Percentiles rank a stretch among this genome's conserved stretches.
Conservation (phyloP, 306 rosid genomes). For the Castanea sativa region DNA sequence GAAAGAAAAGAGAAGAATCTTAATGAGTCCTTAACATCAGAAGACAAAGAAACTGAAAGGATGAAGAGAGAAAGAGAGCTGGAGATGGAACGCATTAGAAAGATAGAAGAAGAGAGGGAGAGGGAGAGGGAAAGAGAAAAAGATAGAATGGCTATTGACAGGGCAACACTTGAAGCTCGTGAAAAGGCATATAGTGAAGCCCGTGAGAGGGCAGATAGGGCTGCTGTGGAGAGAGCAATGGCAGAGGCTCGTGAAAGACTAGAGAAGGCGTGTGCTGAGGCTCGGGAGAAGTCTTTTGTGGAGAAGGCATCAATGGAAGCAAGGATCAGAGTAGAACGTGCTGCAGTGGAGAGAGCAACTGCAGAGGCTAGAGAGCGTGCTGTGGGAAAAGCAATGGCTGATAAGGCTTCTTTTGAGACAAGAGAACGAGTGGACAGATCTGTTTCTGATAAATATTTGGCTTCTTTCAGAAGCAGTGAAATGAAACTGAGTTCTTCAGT, state of each 20-base stretch:
- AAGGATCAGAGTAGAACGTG: constrained; percentile 83
- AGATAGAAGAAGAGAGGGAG: constrained; percentile 81
- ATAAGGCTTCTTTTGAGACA: constrained; percentile 59
- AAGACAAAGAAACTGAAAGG: constrained; percentile 59
- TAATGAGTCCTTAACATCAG: constrained; percentile 31
- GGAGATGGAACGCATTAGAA: constrained; percentile 67
- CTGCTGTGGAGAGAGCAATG: constrained; percentile 78
- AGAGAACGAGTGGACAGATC: constrained; percentile 79
- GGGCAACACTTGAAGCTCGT: constrained; percentile 74
- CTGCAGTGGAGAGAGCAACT: constrained; percentile 87
- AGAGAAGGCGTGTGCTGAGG: constrained; percentile 94
- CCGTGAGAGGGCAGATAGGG: constrained; percentile 74
- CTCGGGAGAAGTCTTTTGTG: constrained; percentile 70
- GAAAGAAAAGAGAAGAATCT: constrained; percentile 47
- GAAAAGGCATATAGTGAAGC: constrained; percentile 59
- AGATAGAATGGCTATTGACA: constrained; percentile 81
- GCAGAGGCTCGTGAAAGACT: constrained; percentile 91
- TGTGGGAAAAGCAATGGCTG: constrained; percentile 68
- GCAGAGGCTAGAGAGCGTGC: constrained; percentile 96
- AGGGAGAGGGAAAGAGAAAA: constrained; percentile 97
- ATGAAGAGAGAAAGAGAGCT: constrained; percentile 55
- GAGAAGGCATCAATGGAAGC: constrained; percentile 78
- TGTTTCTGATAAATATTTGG: constrained; percentile 71
- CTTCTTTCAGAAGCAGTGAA: constrained; percentile 50
- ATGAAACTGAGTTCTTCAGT: constrained; percentile 54